Evolutionary conservation across 2,329 filamentous ascomycete species (phyloP).

Genomic region (Allantophomopsis cytisporea): DNA sequence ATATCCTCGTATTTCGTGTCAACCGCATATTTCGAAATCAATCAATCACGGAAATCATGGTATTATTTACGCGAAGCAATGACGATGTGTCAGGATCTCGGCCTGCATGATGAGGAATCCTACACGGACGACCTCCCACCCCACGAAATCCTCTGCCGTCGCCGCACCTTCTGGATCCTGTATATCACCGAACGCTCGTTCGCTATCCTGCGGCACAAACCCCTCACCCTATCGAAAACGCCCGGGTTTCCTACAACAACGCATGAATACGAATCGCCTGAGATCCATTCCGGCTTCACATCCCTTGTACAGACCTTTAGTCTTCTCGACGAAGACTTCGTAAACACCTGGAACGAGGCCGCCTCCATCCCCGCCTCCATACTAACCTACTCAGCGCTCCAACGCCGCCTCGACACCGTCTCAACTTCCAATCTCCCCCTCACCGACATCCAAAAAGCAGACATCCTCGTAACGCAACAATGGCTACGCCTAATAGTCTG

Average conservation of each 20-base stretch:
- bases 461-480: slow-evolving; percentile 56
- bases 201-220: slow-evolving; percentile 48
- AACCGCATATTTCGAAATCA: slow-evolving; percentile 46
- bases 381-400: slow-evolving; percentile 29
- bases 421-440: slow-evolving; percentile 12
- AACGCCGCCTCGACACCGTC: slow-evolving; percentile 33
- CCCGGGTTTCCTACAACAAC: slow-evolving; percentile 37
- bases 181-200: slow-evolving; percentile 50
- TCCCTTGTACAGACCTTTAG: slow-evolving; percentile 47
- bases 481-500: slow-evolving; percentile 61
- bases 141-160: slow-evolving; percentile 36
- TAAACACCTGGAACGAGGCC: slow-evolving; percentile 50
- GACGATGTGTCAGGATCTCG: slow-evolving; percentile 42
- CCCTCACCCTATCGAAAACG: slow-evolving; percentile 45
- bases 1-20: slow-evolving; percentile 49
- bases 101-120: slow-evolving; percentile 41
- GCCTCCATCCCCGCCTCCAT: slow-evolving; percentile 23
- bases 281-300: slow-evolving; percentile 42
- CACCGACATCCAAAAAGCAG: slow-evolving; percentile 54
- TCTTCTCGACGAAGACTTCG: slow-evolving; percentile 48
- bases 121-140: slow-evolving; percentile 31
- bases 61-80: slow-evolving; percentile 47
- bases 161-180: slow-evolving; percentile 47
- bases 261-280: slow-evolving; percentile 35
- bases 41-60: slow-evolving; percentile 44